Percentiles rank a stretch among this genome's conserved stretches.
Evolutionary conservation across 164 flowering plant genomes (phyloP).

Genomic region (Chimonanthus salicifolius): DNA sequence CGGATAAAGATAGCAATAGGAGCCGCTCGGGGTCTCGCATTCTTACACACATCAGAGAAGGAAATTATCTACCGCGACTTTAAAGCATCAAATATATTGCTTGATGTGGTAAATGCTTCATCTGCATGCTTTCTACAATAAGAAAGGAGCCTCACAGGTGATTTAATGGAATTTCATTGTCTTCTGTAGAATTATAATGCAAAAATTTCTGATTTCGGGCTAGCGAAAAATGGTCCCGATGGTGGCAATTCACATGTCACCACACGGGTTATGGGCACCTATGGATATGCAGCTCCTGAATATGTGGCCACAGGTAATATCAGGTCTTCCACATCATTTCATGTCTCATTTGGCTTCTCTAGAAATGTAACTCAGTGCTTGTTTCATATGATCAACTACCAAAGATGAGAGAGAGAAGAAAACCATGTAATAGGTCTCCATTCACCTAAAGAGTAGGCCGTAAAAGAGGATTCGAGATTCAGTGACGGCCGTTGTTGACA

Average conservation of each 20-base stretch:
- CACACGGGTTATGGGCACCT: slow-evolving; percentile 78
- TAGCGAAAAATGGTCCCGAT: slow-evolving; percentile 72
- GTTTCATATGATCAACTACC: too few relatives aligned
- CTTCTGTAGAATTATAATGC: slow-evolving; percentile 59
- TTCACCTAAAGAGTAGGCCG: too few relatives aligned
- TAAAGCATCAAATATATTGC: slow-evolving; percentile 76
- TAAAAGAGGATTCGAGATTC: too few relatives aligned
- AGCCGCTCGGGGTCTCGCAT: slow-evolving; percentile 74
- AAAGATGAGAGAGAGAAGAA: too few relatives aligned
- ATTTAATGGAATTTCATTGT: neutral
- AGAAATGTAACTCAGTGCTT: too few relatives aligned
- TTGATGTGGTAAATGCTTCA: slow-evolving; percentile 56
- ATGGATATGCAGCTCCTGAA: slow-evolving; percentile 91
- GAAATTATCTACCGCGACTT: slow-evolving; percentile 76
- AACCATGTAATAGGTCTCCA: too few relatives aligned
- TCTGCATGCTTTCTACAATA: neutral
- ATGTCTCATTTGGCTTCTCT: too few relatives aligned
- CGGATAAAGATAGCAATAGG: slow-evolving; percentile 74
- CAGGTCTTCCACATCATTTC: neutral
- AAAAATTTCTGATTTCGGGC: slow-evolving; percentile 81
- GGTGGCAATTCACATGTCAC: slow-evolving; percentile 69
- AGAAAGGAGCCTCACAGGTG: neutral
- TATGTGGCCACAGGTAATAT: slow-evolving; percentile 79
- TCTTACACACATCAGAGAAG: slow-evolving; percentile 66
- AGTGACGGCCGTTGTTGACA: neutral